Percentiles rank a stretch among this genome's conserved stretches.
Evolutionary conservation across 2,329 filamentous ascomycete species (phyloP).

Genomic region (Catunica adiposa): DNA sequence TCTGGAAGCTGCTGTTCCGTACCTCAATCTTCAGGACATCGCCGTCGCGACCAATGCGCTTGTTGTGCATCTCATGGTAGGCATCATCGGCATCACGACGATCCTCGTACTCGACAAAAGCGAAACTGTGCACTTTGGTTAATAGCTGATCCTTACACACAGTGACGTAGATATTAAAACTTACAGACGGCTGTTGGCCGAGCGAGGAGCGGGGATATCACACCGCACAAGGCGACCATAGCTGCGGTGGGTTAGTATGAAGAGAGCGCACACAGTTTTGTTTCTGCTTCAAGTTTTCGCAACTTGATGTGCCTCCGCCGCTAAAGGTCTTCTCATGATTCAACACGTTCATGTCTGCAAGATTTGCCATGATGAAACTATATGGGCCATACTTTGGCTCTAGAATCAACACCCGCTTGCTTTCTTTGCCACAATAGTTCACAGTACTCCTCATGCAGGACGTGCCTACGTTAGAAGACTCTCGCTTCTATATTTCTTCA

Average conservation of each 20-base stretch:
- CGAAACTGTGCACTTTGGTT: slow-evolving; percentile 45
- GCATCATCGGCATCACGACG: slow-evolving; percentile 96
- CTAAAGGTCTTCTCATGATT: not conserved
- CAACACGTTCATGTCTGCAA: not conserved
- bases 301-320: not conserved
- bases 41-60: slow-evolving; percentile 76
- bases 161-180: slow-evolving; percentile 26
- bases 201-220: slow-evolving; percentile 91
- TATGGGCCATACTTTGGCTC: not conserved
- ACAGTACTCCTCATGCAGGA: too few species aligned
- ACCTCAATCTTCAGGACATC: slow-evolving; percentile 97
- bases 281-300: not conserved
- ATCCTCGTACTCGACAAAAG: slow-evolving; percentile 98
- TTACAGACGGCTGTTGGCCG: slow-evolving; percentile 87
- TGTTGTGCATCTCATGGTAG: slow-evolving; percentile 99
- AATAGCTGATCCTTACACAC: not conserved
- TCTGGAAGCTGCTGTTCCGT: slow-evolving; percentile 19
- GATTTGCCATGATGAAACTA: not conserved
- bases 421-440: slow-evolving; percentile 14
- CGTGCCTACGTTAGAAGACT: too few species aligned
- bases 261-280: slow-evolving; percentile 3
- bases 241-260: slow-evolving; percentile 30
- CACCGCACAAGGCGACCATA: slow-evolving; percentile 96
- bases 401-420: not conserved
- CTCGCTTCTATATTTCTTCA: not conserved